Base-by-base conservation (phyloP, 257 asterid species). In the Nicotiana noctiflora region DNA sequence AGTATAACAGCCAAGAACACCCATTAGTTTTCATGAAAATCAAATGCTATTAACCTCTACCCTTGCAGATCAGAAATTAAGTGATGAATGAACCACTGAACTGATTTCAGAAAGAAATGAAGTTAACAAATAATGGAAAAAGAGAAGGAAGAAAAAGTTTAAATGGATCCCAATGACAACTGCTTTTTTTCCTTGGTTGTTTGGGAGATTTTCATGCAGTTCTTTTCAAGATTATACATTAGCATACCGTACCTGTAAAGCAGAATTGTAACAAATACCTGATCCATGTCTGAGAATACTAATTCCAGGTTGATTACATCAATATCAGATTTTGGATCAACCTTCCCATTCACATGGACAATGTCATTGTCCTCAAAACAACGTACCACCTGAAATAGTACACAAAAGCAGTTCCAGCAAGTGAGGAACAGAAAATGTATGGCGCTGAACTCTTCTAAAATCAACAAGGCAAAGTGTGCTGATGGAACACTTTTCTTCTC, bases 311-410 rank as follows among this genome's bases (percentile, higher is more conserved):
- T 96, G 88, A 96, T 93, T 83, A 92, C 95, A 17, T 94, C 99
- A 75, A 92, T 90, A 84, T 95, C 99, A 83, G 98, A 87, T 87
- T 86, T 95, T 31, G 99, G 99, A 86, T 95, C 99, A 84, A 95
- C 92, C 87, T 88, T 92, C 81, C 97, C 99, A 74, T 81, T 92
- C 80, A 96, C 99, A 74, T 96, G 99, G 81, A 96, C 92, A 84
- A 96, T 92, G 91, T 94, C 99, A 86, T 96, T 91, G 86, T 96
- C 99, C 85, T 96, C 98, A 80, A 96, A 95, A 84, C 99, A 95
- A 15, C 99, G 97, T 55, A 95, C 99, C 77, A 95, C 99, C 98
- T 95, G 79, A 75, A 82, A 79, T 40, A 51, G 55, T 52, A 68
- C 78, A 83, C 13, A 23, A n/a, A 77, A 79, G 57, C 23, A 13